Evolutionary conservation across 2,329 filamentous ascomycete species (phyloP), one percentile per base, ranked within the genome.

Genomic region (Colletotrichum abscissum): DNA sequence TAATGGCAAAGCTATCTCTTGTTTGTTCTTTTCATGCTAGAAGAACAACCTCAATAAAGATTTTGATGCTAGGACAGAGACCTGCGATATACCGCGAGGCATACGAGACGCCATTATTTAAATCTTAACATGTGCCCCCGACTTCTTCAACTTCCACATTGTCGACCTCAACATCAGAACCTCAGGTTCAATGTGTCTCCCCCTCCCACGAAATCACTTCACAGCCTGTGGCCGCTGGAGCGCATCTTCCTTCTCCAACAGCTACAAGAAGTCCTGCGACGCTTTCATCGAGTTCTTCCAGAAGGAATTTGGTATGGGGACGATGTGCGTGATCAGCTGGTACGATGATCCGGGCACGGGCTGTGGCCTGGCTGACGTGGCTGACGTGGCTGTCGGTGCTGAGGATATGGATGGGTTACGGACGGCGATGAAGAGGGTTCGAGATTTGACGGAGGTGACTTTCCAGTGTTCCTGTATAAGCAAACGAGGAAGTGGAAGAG

Each of bases 131-230:
- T 26, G 28, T 12, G 59, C 6, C 16, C 3, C 28, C 4, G 69
- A 73, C 7, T 70, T 76, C 6, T 28, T 69, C n/a, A 56, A 65
- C 26, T 77, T 76, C 33, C 75, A 80, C 22, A 75, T 81, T n/a
- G 81, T 81, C 24, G 81, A 82, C 33, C 76, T 82, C 63, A 83
- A 83, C 58, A 77, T 80, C n/a, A 75, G 81, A 11, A 81, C 79
- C 7, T 80, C 79, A 19, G 81, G 80, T 3, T 80, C 78, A 0
- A 66, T 80, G n/a, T 77, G 76, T 33, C 65, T 82, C 28, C 79
- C 80, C 14, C 65, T 82, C 58, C 64, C 82, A 55, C 69, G 69
- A n/a, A 74, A 71, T 3, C 79, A 81, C 62, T 82, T 82, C 60
- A 78, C 74, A 1, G 74, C 72, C 12, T 73, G 79, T 7, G 77